Conservation (phyloP, 441 rosid species). For the Adansonia grandidieri region DNA sequence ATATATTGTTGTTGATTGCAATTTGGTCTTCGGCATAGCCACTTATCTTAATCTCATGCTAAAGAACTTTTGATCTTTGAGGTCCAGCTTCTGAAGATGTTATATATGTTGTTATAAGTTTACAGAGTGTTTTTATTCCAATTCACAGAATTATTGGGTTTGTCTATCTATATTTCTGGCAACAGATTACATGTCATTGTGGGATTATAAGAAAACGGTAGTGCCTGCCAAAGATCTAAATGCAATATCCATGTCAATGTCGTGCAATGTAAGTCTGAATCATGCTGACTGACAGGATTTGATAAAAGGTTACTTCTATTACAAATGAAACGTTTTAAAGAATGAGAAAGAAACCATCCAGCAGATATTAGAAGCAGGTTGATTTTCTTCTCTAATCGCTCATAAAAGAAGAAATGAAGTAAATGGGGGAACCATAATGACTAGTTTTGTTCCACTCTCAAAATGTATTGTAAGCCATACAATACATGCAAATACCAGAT, state of each 20-base stretch:
- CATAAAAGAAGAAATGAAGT: not conserved
- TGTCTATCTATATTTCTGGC: not conserved
- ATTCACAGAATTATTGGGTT: not conserved
- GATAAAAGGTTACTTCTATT: not conserved
- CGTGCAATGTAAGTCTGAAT: too few relatives aligned
- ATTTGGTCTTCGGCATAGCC: constrained; percentile 94
- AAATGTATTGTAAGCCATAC: not conserved
- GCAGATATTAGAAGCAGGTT: not conserved
- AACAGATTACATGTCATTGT: not conserved
- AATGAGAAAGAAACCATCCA: not conserved
- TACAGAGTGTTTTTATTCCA: not conserved
- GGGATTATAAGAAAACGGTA: not conserved
- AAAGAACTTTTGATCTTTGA: constrained; percentile 85
- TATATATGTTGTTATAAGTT: constrained; percentile 31
- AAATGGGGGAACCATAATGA: too few relatives aligned
- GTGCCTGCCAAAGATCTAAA: not conserved
- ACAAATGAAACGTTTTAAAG: not conserved
- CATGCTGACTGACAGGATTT: not conserved
- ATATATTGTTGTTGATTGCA: constrained; percentile 40
- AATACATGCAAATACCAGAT: not conserved
- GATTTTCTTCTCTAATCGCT: not conserved
- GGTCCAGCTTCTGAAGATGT: constrained; percentile 80
- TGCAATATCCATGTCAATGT: not conserved
- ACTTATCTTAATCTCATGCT: constrained; percentile 56
- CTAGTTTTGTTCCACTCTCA: not conserved